Percentiles rank a stretch among this genome's conserved stretches.
Evolutionary conservation across 1,284 basidiomycete genomes (phyloP).

Genomic region (Peniophora sp.): DNA sequence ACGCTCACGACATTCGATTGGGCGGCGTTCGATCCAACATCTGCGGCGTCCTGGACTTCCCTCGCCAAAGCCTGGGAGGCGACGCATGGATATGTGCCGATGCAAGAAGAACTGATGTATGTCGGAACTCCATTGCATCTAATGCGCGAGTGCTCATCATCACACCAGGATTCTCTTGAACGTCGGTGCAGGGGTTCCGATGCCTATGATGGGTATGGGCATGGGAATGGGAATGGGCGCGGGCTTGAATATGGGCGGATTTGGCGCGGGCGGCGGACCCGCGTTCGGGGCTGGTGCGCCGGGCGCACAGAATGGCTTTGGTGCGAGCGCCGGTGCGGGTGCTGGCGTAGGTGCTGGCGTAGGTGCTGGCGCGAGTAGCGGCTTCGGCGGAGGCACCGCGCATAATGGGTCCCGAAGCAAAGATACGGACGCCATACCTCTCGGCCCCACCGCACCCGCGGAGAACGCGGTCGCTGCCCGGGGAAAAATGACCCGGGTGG

Average conservation of each 20-base stretch:
- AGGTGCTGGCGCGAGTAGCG: constrained; percentile 4
- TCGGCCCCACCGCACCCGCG: too few relatives aligned
- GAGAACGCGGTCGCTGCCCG: too few relatives aligned
- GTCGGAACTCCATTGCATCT: constrained; percentile 26
- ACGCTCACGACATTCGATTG: constrained; percentile 64
- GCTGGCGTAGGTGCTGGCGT: too few relatives aligned
- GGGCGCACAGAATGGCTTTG: too few relatives aligned
- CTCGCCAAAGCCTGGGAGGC: constrained; percentile 66
- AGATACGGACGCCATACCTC: too few relatives aligned
- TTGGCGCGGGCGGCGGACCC: too few relatives aligned
- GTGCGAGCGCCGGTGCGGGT: too few relatives aligned
- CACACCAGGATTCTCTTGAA: neutral
- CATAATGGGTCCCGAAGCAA: too few relatives aligned
- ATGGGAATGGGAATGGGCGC: constrained; percentile 1
- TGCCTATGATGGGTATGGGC: neutral
- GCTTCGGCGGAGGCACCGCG: constrained; percentile 2
- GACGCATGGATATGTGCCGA: constrained; percentile 56
- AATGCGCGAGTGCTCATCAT: constrained; percentile 2
- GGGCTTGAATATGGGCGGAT: neutral
- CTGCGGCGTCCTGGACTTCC: constrained; percentile 63
- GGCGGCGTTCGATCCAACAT: constrained; percentile 60
- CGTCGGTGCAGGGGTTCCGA: constrained; percentile 3
- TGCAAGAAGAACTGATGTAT: constrained; percentile 69
- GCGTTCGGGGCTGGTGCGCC: too few relatives aligned
- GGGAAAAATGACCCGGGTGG: too few relatives aligned